Evolutionary conservation across 139 green algal species (phyloP), one percentile per base, ranked within the genome.

Genomic region (Medakamo hakoo): DNA sequence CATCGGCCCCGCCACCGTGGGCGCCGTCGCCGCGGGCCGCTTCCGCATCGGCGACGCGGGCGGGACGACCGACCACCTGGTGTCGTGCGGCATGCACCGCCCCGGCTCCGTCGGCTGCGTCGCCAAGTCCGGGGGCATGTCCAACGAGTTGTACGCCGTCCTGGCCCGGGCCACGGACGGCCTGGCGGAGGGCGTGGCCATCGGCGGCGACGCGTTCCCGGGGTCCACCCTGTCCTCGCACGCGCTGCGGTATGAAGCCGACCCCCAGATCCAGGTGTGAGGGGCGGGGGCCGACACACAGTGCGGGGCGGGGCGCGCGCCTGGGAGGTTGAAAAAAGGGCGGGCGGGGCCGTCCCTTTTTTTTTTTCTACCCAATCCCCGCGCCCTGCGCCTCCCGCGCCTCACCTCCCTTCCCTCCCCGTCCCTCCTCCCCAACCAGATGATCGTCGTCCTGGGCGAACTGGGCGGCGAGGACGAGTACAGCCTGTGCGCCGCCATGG

Each of bases 91-190:
- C 72, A 78, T 96, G 63, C 84, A 96, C 74, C 72, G 89, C 25
- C 86, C 88, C 19, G 88, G 88, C 55, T 86, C 68, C 49, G 88
- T 97, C 20, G 89, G 90, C 30, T 96, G 96, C 62, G 89, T 96
- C 5, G 86, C 73, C 70, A 97, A 96, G 75, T 82, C 64, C 19
- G 89, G 89, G 19, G 89, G 89, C 73, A 96, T 96, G 89, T 85
- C 70, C 60, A 96, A 96, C 65, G 89, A 96, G 71, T 82, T 96
- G 80, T 97, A 97, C 81, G 97, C 95, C 61, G 84, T 97, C 56
- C 65, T 95, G 29, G 74, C 90, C 2, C 71, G 90, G 4, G 78
- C 80, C 9, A 95, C 89, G 24, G 91, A 96, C 67, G 89, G 89
- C 48, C 71, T 96, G 23, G 97, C 90, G 66, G 89, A 96, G 73